A percentile compares a stretch with the other conserved stretches of the same genome.
Evolutionary conservation across 2,329 filamentous ascomycete species (phyloP).

Genomic region (Aspergillus sp.): DNA sequence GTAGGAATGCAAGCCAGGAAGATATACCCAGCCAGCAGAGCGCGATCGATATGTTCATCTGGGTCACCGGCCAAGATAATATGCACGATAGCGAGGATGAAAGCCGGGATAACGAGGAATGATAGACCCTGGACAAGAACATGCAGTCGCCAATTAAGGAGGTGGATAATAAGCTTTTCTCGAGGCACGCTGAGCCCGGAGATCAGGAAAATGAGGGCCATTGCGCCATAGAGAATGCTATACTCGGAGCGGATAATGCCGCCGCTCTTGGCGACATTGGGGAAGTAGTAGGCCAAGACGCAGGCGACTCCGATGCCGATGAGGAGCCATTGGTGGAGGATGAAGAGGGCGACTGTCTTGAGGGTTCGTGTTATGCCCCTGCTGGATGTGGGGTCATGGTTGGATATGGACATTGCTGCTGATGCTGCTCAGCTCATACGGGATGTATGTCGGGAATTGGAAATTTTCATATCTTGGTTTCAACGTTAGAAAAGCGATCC

Average conservation of each 20-base stretch:
- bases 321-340: slow-evolving; percentile 64
- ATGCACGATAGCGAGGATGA: slow-evolving; percentile 60
- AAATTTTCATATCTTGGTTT: background rate
- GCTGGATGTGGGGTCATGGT: slow-evolving; percentile 2
- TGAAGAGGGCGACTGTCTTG: slow-evolving; percentile 28
- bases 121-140: slow-evolving; percentile 67
- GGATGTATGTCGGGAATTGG: background rate
- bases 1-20: slow-evolving; percentile 70
- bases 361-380: slow-evolving; percentile 14
- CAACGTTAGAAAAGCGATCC: background rate
- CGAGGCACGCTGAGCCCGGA: slow-evolving; percentile 70
- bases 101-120: slow-evolving; percentile 65
- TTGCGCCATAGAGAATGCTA: slow-evolving; percentile 65
- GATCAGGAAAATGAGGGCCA: slow-evolving; percentile 70
- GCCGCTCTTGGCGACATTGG: slow-evolving; percentile 52
- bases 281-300: slow-evolving; percentile 57
- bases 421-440: background rate
- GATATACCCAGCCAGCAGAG: slow-evolving; percentile 68
- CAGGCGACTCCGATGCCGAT: slow-evolving; percentile 60
- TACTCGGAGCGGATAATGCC: slow-evolving; percentile 44
- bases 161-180: slow-evolving; percentile 61
- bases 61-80: slow-evolving; percentile 51
- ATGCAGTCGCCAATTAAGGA: slow-evolving; percentile 68
- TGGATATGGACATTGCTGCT: background rate
- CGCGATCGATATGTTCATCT: slow-evolving; percentile 58